Conservation (phyloP, 2,329 filamentous ascomycete genomes). For the Sclerotinia sclerotiorum region DNA sequence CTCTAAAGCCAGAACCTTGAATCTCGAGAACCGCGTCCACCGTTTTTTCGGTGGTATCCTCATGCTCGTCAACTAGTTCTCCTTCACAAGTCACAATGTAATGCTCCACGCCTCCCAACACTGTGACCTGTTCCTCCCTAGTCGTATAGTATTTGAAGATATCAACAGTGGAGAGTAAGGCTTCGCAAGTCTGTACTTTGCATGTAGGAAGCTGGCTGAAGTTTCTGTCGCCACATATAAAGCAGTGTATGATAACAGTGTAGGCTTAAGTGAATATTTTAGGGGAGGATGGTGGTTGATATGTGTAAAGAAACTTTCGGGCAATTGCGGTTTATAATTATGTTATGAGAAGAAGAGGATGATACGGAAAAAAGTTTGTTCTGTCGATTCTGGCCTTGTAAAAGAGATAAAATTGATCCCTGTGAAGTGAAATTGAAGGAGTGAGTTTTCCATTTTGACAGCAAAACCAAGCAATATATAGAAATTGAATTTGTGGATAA, state of each 20-base stretch:
- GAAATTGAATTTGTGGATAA: background rate
- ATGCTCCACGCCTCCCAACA: background rate
- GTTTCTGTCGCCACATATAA: accelerated
- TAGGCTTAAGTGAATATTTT: no score
- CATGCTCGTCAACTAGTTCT: background rate
- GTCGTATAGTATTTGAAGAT: background rate
- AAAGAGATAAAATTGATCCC: no score
- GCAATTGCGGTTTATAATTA: no score
- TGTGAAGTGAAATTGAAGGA: no score
- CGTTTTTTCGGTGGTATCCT: background rate
- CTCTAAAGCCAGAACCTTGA: background rate
- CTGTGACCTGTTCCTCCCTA: background rate
- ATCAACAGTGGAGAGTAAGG: background rate
- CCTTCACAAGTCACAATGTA: background rate
- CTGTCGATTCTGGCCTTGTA: no score
- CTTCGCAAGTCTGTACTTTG: accelerated
- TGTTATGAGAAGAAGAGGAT: no score
- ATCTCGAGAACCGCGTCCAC: background rate
- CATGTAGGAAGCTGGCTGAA: accelerated
- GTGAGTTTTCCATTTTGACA: background rate
- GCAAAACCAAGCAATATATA: background rate
- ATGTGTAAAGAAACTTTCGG: no score
- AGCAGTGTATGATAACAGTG: no score
- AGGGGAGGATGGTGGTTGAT: no score
- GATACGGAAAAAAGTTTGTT: no score